Evolutionary conservation across 2,329 filamentous ascomycete genomes (phyloP), one percentile per base, ranked within the genome.

Genomic region (Colletotrichum nymphaeae): DNA sequence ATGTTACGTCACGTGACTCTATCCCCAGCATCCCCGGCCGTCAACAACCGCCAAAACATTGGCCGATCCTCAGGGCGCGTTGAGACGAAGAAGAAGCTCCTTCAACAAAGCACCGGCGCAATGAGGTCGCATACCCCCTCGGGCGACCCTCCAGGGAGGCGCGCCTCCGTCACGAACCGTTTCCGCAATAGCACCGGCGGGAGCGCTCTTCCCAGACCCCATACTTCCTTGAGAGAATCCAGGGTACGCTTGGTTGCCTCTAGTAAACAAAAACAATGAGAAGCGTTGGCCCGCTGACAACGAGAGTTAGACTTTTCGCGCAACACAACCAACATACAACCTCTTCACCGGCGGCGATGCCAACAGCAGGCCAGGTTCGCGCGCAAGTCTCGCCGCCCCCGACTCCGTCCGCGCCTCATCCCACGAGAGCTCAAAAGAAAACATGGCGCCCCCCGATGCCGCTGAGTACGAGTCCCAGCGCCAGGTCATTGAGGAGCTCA

Each of bases 401-500:
- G 84, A 84, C 60, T 86, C 85, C 12, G 79, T 83, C 74, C 85
- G 83, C 26, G 84, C 84, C 57, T 83, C 84, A n/a, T 90, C 89
- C 58, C 86, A 84, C 75, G 89, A 91, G 69, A 90, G 88, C 78
- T 89, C 83, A 74, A 91, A 89, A 78, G 90, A 89, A 78, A 91
- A 91, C 78, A 84, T 88, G 76, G 87, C 88, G 37, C 89, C 90
- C 0, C 84, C 88, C 1, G 89, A 91, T 72, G 86, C 86, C n/a
- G 87, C 90, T 72, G 86, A 88, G 68, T 90, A 90, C 78, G 89
- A 91, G 78, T 86, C 85, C 58, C 89, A 89, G 79, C 85, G 87
- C 62, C 87, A 84, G 68, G 85, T 85, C 46, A 89, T 88, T 73
- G 95, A 98, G 79, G 93, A 95, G 76, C 88, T 98, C 30, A 95